Evolutionary conservation across 2,329 filamentous ascomycete species (phyloP), one percentile per base, ranked within the genome.

Genomic region (Triangularia setosa): DNA sequence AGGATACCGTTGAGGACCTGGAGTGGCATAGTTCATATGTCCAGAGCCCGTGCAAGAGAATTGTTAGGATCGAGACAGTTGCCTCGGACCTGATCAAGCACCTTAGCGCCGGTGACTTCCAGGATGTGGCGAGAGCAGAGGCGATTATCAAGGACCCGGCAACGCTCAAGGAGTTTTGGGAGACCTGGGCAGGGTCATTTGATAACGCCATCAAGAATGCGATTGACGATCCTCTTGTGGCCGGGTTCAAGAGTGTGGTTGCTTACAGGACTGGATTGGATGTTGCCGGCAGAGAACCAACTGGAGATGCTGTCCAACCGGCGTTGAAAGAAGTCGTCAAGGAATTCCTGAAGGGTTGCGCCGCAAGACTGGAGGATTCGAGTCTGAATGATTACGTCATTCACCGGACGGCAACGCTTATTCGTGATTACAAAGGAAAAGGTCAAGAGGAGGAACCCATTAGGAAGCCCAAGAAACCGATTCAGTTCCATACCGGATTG

Each of bases 401-500:
- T 1, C 83, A 90, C 61, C 79, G 82, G 28, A 82, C 87, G 0
- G 86, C 91, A 6, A 79, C 82, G 55, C 74, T 87, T 27, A 82
- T 94, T 60, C 75, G 79, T 8, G 76, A 80, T 40, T 76, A 78
- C 30, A 74, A 73, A 18, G 74, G 73, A 2, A 75, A 76, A 1
- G 69, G 75, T 64, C 12, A 55, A 14, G 53, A 55, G 2, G 53
- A 55, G 25, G 21, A 24, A 1, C 12, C 25, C 18, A 24, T 18
- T 4, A 24, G 30, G 18, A 60, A 28, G 18, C 44, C 11, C 18
- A 84, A 84, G 63, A 95, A 94, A 73, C 90, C 91, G 0, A 79
- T 96, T 12, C 92, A 96, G 72, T 90, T 96, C 68, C 92, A 96
- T 71, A 95, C 91, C 0, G 91, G 91, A 0, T 81, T 95, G 0